Base-by-base conservation (phyloP, 1,284 basidiomycete species). In the Athelia sp. region DNA sequence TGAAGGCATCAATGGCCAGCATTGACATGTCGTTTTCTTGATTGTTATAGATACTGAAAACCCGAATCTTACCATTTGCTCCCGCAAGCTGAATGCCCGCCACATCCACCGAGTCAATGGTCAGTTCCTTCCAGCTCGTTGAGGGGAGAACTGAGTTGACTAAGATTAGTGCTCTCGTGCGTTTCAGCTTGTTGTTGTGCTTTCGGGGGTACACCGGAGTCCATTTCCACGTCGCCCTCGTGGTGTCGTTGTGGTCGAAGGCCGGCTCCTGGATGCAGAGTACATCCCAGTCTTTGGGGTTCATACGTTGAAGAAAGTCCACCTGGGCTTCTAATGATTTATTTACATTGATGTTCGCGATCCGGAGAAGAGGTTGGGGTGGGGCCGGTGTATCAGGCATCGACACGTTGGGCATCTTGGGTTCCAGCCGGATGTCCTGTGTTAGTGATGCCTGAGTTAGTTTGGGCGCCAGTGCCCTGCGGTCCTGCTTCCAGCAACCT, bases 31-130 rank as follows among this genome's bases (percentile, higher is more conserved):
- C 43, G 26, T 59, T 17, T 2, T 47, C 45, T 26, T 58, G 56
- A 38, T 58, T 49, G 45, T 62, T 63, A 52, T 66, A 67, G 1
- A 66, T 49, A 48, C 62, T 68, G 56, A 65, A 58, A 2, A 66
- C 56, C 0, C 49, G 40, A 2, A 63, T 34, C 2, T 13, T 40
- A 0, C 56, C 51, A 15, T 29, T 40, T 4, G 17, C 26, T 1
- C 48, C 52, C 3, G 24, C 34, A 8, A 66, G 1, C 18, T 57
- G 57, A 1, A 67, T 46, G 3, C 57, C 61, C 4, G 61, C 59
- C n/a, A 67, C 52, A 36, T 68, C 60, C 6, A 52, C 50, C 1
- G 53, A 50, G 32, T 51, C 48, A 3, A 65, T 47, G 3, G 54
- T 43, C 11, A 63, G 23, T 13, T 19, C 44, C n/a, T 46, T 50